Base-by-base conservation (phyloP, 176 grass and related monocot genomes). In the Lolium multiflorum region DNA sequence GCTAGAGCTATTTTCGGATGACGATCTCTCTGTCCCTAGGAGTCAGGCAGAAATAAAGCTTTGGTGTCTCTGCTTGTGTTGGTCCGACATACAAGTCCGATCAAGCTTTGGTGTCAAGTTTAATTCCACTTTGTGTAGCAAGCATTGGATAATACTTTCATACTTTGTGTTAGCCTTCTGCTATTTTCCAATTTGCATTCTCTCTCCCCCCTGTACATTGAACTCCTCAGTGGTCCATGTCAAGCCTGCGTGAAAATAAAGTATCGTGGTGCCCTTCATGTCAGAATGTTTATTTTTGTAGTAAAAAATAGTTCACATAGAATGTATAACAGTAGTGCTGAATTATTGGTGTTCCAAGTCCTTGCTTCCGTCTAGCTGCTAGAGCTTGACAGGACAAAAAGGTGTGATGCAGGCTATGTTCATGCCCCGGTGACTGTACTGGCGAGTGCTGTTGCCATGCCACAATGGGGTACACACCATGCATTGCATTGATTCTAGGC, bases 161-260 rank as follows among this genome's bases (percentile, higher is more conserved):
- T 52, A 51, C 62, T 13, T 63, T 10, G 21, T 83, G 57, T 39
- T 25, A 50, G 18, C 62, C 25, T 18, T 68, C 9, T 82, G 31
- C 7, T 82, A 21, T 79, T 62, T 84, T 49, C 79, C 59, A 59
- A 4, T 60, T 87, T 61, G 31, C 26, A 66, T 64, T 56, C 5
- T 18, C 9, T 87, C 9, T 87, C 1, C 74, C 13, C 57, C 24
- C 28, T 88, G 85, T 91, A 77, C 43, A 22, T 54, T 20, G 4
- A 46, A 65, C n/a, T 24, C 7, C 0, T 49, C 73, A 6, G 5
- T 66, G 12, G 12, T 54, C 46, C 8, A 13, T 80, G 16, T 43
- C 75, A 50, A 50, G 49, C 66, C 58, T 18, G 25, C 81, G 59
- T 88, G 81, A 81, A 81, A 81, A 88, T 91, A 84, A 87, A 83